Evolutionary conservation across 2,329 filamentous ascomycete species (phyloP), one percentile per base, ranked within the genome.

Genomic region (Byssoonygena ceratinophila): DNA sequence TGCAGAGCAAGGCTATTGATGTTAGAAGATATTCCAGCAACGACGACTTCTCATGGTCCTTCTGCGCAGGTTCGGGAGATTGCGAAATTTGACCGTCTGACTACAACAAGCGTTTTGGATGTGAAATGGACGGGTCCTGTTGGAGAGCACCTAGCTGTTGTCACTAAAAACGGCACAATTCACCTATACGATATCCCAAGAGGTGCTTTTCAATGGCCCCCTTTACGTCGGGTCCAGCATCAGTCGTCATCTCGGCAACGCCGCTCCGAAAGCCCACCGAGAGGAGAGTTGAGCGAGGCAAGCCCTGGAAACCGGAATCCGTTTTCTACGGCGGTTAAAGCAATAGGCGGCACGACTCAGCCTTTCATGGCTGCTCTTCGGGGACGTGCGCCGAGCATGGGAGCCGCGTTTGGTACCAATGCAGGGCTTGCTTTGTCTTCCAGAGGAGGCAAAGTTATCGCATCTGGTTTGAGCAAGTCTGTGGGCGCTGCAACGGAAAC

Each of bases 111-210:
- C 51, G 87, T 97, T 52, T 80, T 96, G 20, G 91, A 96, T 63
- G 86, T 95, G 39, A 81, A 83, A 2, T 98, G 92, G 92, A 84
- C 85, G 1, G 78, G 80, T 51, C 87, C 87, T 2, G 83, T 83
- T 52, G 87, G 87, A 20, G 87, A 94, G 64, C 83, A 86, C 54
- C 72, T 94, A 36, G 91, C 90, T 1, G 83, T 98, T 71, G 82
- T 96, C 23, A 97, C 92, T 0, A 88, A 94, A 62, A 86, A 90
- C 60, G 89, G 91, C n/a, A 98, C 92, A 7, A 83, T 96, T 9
- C 92, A 98, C 69, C 79, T 97, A 40, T 83, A 95, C 58, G 87
- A 95, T 59, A 80, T 97, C 68, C 88, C 89, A 7, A 76, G 81
- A 43, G 85, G 81, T 57, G 87, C 87, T 3, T 91, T 90, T 60